Base-by-base conservation (phyloP, 352 stramenopile genomes). In the Globisporangium recalcitrans region DNA sequence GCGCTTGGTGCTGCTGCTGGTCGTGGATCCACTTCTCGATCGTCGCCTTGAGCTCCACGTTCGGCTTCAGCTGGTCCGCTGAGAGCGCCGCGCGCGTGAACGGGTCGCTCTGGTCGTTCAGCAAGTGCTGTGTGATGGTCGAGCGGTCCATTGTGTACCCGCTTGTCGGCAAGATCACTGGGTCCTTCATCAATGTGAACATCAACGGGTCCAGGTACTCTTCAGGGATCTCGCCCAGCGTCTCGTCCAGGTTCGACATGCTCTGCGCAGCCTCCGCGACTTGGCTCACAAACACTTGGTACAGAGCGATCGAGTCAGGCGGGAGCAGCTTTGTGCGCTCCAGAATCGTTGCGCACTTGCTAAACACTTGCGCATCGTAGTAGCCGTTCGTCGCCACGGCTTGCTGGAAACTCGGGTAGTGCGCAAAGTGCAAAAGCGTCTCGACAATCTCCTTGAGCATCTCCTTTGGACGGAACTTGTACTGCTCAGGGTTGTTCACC, bases 401-500 rank as follows among this genome's bases (percentile, higher is more conserved):
- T 10, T 87, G 69, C 58, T 96, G 85, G 78, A 99, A 98, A 36
- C 87, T 91, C 38, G 82, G 60, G 44, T 95, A 89, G 27, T 83
- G 73, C 2, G 90, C 90, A 77, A 99, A 99, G 53, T 98, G 91
- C 51, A 96, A 73, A 66, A 99, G 88, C 24, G 98, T 98, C 65
- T 96, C 80, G 64, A 96, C 96, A 44, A 99, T 91, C 68, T 99
- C 95, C 31, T 90, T 84, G 1, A 99, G 82, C 90, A 99, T 98
- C 53, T 98, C 90, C 71, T 98, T 98, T 3, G 97, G 97, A 26
- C 96, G 88, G 73, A 99, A 99, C 65, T 98, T 98, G 76, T 99
- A 99, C 62, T 92, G 92, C 57, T 99, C 97, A 4, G 97, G 96
- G 75, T 99, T 98, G 40, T 97, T 96, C 29, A 99, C 80, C 78